phyloP scores from a whole-genome alignment of 2,329 filamentous ascomycete species.

The Calonectria pseudoturangicola region DNA sequence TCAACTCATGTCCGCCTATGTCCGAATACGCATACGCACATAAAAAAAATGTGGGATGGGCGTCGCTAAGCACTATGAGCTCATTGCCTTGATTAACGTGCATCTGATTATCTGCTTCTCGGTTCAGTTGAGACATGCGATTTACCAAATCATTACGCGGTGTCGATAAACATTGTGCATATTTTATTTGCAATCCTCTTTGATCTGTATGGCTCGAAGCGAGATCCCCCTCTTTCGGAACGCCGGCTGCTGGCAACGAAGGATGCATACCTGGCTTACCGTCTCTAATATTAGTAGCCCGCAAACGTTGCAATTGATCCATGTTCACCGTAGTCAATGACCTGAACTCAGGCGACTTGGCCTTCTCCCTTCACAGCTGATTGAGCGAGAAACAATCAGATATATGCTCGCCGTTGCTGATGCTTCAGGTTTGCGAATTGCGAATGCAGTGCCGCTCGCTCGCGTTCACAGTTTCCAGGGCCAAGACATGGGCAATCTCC shows the following conservation, averaged over 20 bases:
- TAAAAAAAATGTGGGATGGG: slow-evolving; percentile 17
- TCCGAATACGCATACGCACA: slow-evolving; percentile 35
- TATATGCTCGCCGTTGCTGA: slow-evolving; percentile 17
- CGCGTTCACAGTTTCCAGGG: slow-evolving; percentile 8
- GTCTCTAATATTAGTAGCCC: slow-evolving; percentile 32
- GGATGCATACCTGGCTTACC: neutral
- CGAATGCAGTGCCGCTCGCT: slow-evolving; percentile 20
- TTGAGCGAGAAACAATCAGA: slow-evolving; percentile 1
- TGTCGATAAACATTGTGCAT: neutral
- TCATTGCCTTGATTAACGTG: slow-evolving; percentile 16
- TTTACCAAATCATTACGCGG: slow-evolving; percentile 19
- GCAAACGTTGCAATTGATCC: slow-evolving; percentile 23
- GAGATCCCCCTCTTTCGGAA: neutral
- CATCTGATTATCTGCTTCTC: neutral
- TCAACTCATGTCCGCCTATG: slow-evolving; percentile 9
- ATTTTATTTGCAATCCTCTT: slow-evolving; percentile 1
- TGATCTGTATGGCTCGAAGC: neutral
- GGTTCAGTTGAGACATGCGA: neutral
- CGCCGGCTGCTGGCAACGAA: slow-evolving; percentile 3
- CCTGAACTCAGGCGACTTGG: slow-evolving; percentile 24
- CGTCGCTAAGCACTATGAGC: slow-evolving; percentile 5
- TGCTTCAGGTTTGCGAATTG: slow-evolving; percentile 35
- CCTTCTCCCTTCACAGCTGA: slow-evolving; percentile 8
- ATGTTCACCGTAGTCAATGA: slow-evolving; percentile 12
- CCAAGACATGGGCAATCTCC: slow-evolving; percentile 31